Conservation (phyloP, 208 protist genomes). For the Trypanosoma lewisi region DNA sequence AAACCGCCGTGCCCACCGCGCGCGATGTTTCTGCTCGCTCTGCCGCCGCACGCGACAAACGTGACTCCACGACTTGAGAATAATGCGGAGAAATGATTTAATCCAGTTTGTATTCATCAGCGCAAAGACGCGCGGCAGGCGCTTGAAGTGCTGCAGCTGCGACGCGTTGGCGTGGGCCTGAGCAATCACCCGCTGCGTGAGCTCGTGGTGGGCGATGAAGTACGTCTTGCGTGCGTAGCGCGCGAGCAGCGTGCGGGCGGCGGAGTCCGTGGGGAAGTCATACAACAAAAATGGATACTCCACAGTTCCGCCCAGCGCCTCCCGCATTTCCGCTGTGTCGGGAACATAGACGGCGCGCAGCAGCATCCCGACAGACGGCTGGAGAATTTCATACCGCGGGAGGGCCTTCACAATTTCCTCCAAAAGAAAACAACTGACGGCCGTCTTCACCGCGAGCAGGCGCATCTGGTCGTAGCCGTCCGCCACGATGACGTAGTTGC, state of each 20-base stretch:
- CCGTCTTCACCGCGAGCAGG: constrained; percentile 44
- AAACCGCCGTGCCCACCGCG: constrained; percentile 56
- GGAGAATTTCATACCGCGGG: constrained; percentile 60
- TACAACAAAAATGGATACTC: constrained; percentile 21
- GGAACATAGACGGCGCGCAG: constrained; percentile 70
- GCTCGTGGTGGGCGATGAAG: constrained; percentile 67
- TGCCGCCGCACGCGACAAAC: constrained; percentile 49
- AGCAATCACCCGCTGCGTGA: constrained; percentile 36
- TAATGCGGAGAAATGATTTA: constrained; percentile 47
- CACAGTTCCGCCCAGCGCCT: constrained; percentile 28
- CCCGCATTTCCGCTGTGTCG: constrained; percentile 38
- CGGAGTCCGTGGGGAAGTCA: constrained; percentile 8
- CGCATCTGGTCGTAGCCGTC: constrained; percentile 29
- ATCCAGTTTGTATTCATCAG: constrained; percentile 54
- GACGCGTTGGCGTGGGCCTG: constrained; percentile 48
- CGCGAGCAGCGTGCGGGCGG: constrained; percentile 24
- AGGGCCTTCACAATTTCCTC: constrained; percentile 42
- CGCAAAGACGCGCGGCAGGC: constrained; percentile 55
- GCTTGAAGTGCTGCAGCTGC: constrained; percentile 46
- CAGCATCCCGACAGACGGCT: constrained; percentile 56
- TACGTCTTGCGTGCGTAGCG: constrained; percentile 71
- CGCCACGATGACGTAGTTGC: neutral
- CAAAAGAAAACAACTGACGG: constrained; percentile 53
- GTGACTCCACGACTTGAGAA: constrained; percentile 54
- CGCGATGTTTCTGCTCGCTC: constrained; percentile 54